Evolutionary conservation across 2,329 filamentous ascomycete genomes (phyloP).

Genomic region (Fusarium pseudoanthophilum): DNA sequence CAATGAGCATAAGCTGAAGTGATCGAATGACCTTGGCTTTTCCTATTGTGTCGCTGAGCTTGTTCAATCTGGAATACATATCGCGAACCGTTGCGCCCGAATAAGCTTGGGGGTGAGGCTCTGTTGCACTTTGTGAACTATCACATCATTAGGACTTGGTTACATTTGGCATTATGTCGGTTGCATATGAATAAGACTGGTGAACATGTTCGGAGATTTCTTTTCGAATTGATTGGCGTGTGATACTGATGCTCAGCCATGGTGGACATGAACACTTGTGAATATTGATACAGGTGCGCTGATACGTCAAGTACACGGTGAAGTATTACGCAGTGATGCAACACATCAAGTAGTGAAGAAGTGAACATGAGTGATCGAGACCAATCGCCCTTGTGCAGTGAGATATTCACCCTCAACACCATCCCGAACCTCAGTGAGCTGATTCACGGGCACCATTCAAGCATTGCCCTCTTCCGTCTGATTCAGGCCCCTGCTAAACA

Average conservation of each 20-base stretch:
- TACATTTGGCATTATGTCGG: background rate
- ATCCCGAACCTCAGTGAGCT: background rate
- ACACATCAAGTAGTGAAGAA: background rate
- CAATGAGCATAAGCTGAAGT: background rate
- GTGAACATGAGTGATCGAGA: background rate
- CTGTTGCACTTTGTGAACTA: background rate
- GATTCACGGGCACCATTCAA: background rate
- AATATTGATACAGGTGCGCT: background rate
- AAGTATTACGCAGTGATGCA: background rate
- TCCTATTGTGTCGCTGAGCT: background rate
- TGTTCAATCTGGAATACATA: background rate
- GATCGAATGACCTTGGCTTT: slow-evolving; percentile 4
- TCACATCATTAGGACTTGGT: background rate
- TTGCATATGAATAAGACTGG: background rate
- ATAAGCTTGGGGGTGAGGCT: background rate
- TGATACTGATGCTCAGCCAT: background rate
- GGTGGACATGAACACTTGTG: background rate
- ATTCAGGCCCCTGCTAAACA: background rate
- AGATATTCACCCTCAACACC: background rate
- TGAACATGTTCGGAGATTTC: slow-evolving; percentile 7
- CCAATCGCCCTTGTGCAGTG: background rate
- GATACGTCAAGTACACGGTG: background rate
- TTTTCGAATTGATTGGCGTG: background rate
- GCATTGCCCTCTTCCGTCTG: background rate
- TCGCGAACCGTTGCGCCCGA: background rate